Base-by-base conservation (phyloP, 768 basidiomycete genomes). In the Thelephora aurantiotincta region DNA sequence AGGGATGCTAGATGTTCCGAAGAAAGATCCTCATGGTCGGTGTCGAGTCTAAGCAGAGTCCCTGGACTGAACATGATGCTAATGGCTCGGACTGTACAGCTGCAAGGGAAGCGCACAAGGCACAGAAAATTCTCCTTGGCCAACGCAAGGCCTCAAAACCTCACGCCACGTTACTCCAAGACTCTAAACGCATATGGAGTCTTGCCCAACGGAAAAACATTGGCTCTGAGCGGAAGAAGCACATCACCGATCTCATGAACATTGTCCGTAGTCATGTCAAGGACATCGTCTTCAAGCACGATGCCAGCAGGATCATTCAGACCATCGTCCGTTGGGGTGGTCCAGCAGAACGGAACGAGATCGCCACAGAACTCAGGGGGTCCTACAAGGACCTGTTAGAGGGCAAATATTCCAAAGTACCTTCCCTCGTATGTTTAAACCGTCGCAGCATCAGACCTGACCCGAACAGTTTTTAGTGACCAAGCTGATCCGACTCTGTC, bases 251-350 rank as follows among this genome's bases (percentile, higher is more conserved):
- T 22, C 72, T 97, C 7, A 87, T 90, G 77, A 65, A 68, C 26
- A 71, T 82, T 41, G 78, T 91, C 18, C 76, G 82, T 18, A 90
- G 89, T 4, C 78, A 80, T 54, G 79, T 94, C 38, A 80, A 80
- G 50, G 90, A 92, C 30, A 79, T 94, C 34, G 82, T 86, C 1
- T 74, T 88, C 59, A 94, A 92, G 62, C 92, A 94, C 57, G 90
- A 94, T 61, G 90, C 89, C 6, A 90, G 88, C 57, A 75, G 82
- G 53, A 89, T 89, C 51, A 75, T 86, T 18, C 83, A 86, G 60
- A 84, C 78, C 0, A 68, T 85, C 11, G 83, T 94, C 43, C 92
- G 86, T 58, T 77, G 83, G 50, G 92, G 92, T 3, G 70, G 75
- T 16, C 82, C 72, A 58, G 65, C 60, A 44, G 83, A 93, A 61